Evolutionary conservation across 2,329 filamentous ascomycete species (phyloP), one percentile per base, ranked within the genome.

Genomic region (Monosporascus ibericus): DNA sequence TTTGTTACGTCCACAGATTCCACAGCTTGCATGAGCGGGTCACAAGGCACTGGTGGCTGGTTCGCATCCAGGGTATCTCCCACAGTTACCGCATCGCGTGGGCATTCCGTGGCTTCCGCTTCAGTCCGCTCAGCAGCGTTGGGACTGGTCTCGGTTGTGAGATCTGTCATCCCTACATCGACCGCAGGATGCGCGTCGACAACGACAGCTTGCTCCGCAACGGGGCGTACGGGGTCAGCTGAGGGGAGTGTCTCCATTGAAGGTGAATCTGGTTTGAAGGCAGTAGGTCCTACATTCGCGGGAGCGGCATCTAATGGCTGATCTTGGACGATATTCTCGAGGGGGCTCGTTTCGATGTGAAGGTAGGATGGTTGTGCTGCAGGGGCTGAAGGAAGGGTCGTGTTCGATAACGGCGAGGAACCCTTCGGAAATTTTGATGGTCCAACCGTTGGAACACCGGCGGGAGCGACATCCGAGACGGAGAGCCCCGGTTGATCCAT

Each of bases 261-360:
- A 5, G 5, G 15, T 24, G 42, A 17, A 14, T n/a, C 24, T 27
- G 42, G 1, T n/a, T 22, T 15, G 5, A 30, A 25, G 17, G 24
- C n/a, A 30, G 7, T 24, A 27, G 7, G 20, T n/a, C n/a, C 42
- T 6, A 24, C 20, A 30, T 24, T 53, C 48, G 46, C 27, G 20
- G 38, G 20, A 46, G 48, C 24, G 22, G 39, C 24, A 30, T 51
- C 47, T 17, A 77, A 75, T 9, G 77, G 78, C 9, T 69, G 71
- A 17, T 48, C 54, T 36, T 77, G 54, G 27, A 76, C 66, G 37
- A 79, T 75, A 48, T 80, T 77, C 65, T 80, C 80, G 20, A 81
- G 63, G 1, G 78, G 78, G 49, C 78, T 81, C 3, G 77, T 78
- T 56, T 79, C 77, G 3, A 71, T 59, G 55, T 70, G 68, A 3